Conservation (phyloP, 108 stramenopile species). For the Craspedostauros australis region DNA sequence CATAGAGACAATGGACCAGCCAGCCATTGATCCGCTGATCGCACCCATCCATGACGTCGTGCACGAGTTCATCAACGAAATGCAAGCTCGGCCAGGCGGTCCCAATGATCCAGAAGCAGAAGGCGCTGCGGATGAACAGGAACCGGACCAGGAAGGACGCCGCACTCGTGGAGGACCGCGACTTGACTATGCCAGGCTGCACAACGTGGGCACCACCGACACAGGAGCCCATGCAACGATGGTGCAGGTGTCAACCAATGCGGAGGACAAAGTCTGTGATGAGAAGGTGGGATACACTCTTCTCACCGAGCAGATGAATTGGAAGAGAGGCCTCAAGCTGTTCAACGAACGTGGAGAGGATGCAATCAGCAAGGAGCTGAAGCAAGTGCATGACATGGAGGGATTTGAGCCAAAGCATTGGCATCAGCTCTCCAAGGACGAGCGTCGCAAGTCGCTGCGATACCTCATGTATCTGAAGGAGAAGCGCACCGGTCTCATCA, state of each 20-base stretch:
- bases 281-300: no score
- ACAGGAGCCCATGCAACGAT: no score
- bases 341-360: constrained; percentile 9
- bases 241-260: no score
- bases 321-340: constrained; percentile 3
- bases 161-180: neutral
- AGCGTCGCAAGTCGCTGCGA: constrained; percentile 9
- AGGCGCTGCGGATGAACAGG: neutral
- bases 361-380: constrained; percentile 25
- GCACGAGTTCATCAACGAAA: neutral
- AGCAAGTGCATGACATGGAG: constrained; percentile 26
- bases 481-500: constrained; percentile 25
- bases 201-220: no score
- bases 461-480: constrained; percentile 29
- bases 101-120: neutral
- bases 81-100: neutral
- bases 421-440: constrained; percentile 3
- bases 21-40: neutral
- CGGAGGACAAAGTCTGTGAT: neutral
- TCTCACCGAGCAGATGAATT: no score
- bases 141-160: neutral
- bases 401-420: constrained; percentile 18
- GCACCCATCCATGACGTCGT: neutral
- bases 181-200: no score
- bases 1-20: neutral